Evolutionary conservation across 306 rosid genomes (phyloP), one percentile per base, ranked within the genome.

Genomic region (Lablab purpureus): DNA sequence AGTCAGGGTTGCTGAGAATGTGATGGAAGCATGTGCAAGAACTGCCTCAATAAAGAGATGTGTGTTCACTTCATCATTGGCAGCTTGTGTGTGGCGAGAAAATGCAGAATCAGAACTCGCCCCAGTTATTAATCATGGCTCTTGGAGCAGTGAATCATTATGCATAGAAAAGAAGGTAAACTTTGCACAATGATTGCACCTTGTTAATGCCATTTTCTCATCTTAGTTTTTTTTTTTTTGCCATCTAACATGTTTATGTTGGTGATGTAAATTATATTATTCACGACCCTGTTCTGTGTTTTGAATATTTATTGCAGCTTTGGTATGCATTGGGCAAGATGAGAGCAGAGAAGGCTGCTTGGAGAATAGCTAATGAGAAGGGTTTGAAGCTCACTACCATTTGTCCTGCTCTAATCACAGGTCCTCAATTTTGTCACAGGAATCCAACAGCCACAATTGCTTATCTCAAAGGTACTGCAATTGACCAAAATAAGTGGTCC

Each of bases 281-380:
- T 40, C 3, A 32, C 72, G 81, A 83, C 73, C 22, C 2, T 60
- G 7, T 10, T n/a, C 2, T 28, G 67, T 66, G 1, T 6, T 62
- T 9, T 13, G 5, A 81, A 69, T 59, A 32, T 47, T 37, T 80
- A 67, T 79, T 72, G 82, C 89, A 91, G 99, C 91, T 95, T 0
- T 95, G 99, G 99, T 95, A 87, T 86, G 97, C 99, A 4, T 32
- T 91, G 80, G 99, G 97, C 2, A 93, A 93, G 78, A 81, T 83
- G 74, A 87, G 87, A 64, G 94, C 99, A 36, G 98, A 95, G 78
- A 93, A 88, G 43, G 89, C 89, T 15, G 98, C 99, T 0, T 91
- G 99, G 98, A 85, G 81, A 54, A 70, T 93, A 73, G 97, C 99
- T 10, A 82, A 83, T 30, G 93, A 93, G 65, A 87, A 17, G 30